Evolutionary conservation across 129 eudicot genomes (phyloP), one percentile per base, ranked within the genome.

Genomic region (Flaveria bidentis): DNA sequence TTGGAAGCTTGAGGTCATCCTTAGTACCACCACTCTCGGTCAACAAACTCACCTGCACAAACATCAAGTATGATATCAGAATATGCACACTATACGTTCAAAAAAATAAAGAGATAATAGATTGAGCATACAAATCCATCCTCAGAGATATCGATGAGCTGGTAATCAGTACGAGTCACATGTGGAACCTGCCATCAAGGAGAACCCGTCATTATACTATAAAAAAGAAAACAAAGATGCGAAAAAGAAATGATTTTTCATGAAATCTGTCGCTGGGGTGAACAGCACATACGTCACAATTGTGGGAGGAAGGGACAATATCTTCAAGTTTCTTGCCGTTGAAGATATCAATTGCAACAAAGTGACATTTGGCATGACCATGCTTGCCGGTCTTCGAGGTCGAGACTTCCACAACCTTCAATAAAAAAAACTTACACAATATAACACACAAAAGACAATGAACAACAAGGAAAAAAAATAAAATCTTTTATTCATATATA

Each of bases 381-480:
- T 84, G 87, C 80, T 76, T 84, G 67, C 87, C 87, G 0, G 85
- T 85, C 69, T 85, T 85, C 60, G 88, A 85, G 25, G 88, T 85
- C 11, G 88, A 85, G 42, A 85, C 88, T 69, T 85, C 88, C 22
- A 85, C 88, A 50, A 90, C 96, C 96, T 90, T 71, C 66, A 66
- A 75, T 5, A 17, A 52, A 5, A 5, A 5, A 0, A 2, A 12
- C 11, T 17, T 18, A 39, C 10, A 41, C 53, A 39, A 51, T 50
- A 15, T 62, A 51, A 55, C 20, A 58, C 20, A 23, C 36, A 26
- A 57, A 30, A 2, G 16, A 69, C 8, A 1, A 2, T 51, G n/a
- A 13, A 36, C 39, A 53, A 67, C 9, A 67, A 14, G 20, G 26
- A 23, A 62, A 30, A 62, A 28, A 28, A 18, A 26, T 10, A 1